Evolutionary conservation across 345 rosid genomes (phyloP), one percentile per base, ranked within the genome.

Genomic region (Nasturtium officinale): DNA sequence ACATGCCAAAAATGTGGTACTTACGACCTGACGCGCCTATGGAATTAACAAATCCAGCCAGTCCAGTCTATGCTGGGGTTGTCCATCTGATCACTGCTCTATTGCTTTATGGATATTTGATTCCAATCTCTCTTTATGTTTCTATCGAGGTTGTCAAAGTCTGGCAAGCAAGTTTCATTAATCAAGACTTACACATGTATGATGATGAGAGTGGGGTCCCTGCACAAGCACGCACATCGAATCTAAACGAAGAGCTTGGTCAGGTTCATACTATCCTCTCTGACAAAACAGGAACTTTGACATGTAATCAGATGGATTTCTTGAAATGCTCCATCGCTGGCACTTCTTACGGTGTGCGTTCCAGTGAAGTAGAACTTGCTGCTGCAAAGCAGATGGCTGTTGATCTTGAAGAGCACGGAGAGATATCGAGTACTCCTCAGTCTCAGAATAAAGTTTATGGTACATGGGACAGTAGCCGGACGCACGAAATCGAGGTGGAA

Each of bases 301-400:
- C 99, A 42, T 92, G 99, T 80, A 96, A 92, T 76, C 99, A 96
- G 81, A 96, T 96, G 99, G 98, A 96, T 79, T 96, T 92, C 83
- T 79, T 90, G 59, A 96, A 90, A 82, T 96, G 99, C 78, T 96
- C 99, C 4, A 86, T 96, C 48, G 91, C 94, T 54, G 99, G 98
- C 51, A 83, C 82, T 74, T 79, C 97, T 58, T 94, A 88, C 57
- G 97, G 98, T 15, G 80, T 75, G 9, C 72, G 85, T 6, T 63
- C 90, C 2, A 94, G 90, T 32, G 96, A 94, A 86, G 96, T 94
- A 37, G 98, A 94, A 64, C 78, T 89, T 21, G 99, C 97, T 54
- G 97, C 97, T 21, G 97, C 87, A 12, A 83, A 87, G 69, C 98
- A 87, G 77, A 91, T 90, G 84, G 98, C 96, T 9, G 85, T 78